Conservation (phyloP, 352 stramenopile species). For the Pythium phragmiticola region DNA sequence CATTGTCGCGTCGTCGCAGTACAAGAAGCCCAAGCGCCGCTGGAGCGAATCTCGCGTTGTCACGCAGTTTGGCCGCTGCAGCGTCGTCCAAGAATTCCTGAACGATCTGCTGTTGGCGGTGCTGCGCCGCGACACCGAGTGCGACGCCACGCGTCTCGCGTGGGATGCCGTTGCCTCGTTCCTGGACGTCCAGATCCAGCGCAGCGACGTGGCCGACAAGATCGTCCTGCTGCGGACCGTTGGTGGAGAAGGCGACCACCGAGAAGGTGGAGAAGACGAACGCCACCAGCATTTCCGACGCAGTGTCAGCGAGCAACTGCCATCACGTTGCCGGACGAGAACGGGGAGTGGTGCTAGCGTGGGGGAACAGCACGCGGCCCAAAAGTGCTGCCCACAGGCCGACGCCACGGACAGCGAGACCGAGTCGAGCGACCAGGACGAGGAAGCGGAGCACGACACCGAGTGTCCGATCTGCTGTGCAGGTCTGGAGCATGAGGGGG, state of each 20-base stretch:
- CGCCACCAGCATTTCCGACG: constrained; percentile 9
- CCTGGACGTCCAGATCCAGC: constrained; percentile 34
- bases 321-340: constrained; percentile 5
- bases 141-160: constrained; percentile 35
- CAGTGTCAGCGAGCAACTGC: constrained; percentile 20
- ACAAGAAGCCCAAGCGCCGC: constrained; percentile 38
- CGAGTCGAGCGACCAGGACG: constrained; percentile 18
- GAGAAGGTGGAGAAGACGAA: background rate
- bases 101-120: constrained; percentile 55
- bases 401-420: constrained; percentile 6
- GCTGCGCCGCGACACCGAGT: constrained; percentile 38
- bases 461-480: constrained; percentile 75
- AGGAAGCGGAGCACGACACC: constrained; percentile 20
- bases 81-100: constrained; percentile 57
- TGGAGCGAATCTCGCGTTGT: constrained; percentile 32
- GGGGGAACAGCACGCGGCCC: constrained; percentile 7
- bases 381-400: background rate
- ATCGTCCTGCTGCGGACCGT: constrained; percentile 25
- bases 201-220: constrained; percentile 26
- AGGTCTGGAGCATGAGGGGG: constrained; percentile 27
- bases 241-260: background rate
- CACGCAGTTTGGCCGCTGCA: constrained; percentile 47
- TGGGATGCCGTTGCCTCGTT: constrained; percentile 51
- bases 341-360: constrained; percentile 1
- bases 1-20: constrained; percentile 42